These are phyloP conservation scores for Trichodelitschia bisporula DNA, from an alignment of 495 filamentous ascomycete species.

Conservation along the genomic window DNA sequence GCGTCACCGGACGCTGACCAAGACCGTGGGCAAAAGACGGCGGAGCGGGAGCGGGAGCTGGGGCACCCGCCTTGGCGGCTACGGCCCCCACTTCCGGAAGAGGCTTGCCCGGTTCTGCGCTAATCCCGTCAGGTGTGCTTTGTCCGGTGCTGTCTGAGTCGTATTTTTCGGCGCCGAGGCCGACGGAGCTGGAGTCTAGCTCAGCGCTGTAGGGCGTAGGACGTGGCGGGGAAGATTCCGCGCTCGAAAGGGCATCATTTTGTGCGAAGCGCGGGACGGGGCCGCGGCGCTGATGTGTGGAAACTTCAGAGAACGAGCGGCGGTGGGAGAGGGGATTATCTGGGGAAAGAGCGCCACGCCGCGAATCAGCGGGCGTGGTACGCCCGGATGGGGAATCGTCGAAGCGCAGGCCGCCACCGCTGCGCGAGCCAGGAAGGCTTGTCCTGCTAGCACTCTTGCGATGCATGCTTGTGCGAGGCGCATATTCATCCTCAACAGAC, in stretches of 20 bases:
- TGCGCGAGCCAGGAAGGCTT: slow-evolving; percentile 30
- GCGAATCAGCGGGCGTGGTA: not conserved
- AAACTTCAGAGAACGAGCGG: not conserved
- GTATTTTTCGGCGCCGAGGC: no score
- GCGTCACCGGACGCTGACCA: slow-evolving; percentile 35
- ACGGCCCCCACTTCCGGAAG: slow-evolving; percentile 5
- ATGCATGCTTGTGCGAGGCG: slow-evolving; percentile 33
- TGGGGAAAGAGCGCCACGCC: not conserved
- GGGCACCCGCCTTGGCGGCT: slow-evolving; percentile 20
- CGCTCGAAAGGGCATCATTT: not conserved
- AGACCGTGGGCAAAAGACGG: slow-evolving; percentile 53
- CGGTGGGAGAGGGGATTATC: not conserved
- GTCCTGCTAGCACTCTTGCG: slow-evolving; percentile 37
- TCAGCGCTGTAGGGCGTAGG: no score
- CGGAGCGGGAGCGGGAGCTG: slow-evolving; percentile 47
- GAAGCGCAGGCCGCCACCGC: not conserved
- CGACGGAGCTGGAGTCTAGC: no score
- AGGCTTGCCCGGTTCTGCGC: not conserved
- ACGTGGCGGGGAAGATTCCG: no score
- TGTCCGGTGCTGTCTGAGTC: slow-evolving; percentile 1
- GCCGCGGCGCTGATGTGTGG: no score
- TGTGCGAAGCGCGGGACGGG: no score
- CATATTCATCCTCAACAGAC: slow-evolving; percentile 22
- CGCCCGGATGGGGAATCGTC: not conserved
- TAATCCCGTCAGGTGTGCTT: no score